These are phyloP conservation scores for Curvularia eragrostidis DNA, from an alignment of 2,329 filamentous ascomycete genomes.

Conservation along the genomic window DNA sequence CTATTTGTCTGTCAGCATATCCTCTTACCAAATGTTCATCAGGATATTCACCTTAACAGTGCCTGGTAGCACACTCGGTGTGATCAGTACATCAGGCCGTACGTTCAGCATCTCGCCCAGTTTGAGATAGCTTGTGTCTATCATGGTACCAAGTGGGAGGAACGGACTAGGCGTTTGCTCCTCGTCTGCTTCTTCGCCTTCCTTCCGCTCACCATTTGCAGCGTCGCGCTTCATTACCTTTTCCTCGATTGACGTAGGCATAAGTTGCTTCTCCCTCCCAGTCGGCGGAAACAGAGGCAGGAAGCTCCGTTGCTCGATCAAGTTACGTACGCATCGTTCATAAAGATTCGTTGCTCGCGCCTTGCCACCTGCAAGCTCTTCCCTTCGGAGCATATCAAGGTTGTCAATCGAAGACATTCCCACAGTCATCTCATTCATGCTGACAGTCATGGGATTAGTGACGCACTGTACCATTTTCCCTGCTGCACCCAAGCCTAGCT, in stretches of 20 bases:
- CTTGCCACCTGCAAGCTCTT: conserved; percentile 69
- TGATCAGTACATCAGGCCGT: conserved; percentile 81
- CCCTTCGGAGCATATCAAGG: conserved; percentile 78
- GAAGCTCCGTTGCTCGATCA: conserved; percentile 91
- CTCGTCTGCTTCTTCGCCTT: conserved; percentile 54
- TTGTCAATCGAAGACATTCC: conserved; percentile 85
- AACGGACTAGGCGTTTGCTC: conserved; percentile 54
- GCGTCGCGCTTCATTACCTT: conserved; percentile 63
- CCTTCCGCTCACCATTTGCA: conserved; percentile 31
- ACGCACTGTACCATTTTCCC: conserved; percentile 75
- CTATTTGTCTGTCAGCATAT: conserved; percentile 54
- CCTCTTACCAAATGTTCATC: background rate
- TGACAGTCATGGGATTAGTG: conserved; percentile 89
- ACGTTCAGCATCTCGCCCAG: conserved; percentile 90
- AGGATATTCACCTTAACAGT: conserved; percentile 76
- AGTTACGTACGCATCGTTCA: conserved; percentile 73
- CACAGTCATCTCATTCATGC: conserved; percentile 84
- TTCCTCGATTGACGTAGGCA: conserved; percentile 43
- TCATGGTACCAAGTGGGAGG: conserved; percentile 68
- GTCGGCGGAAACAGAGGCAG: conserved; percentile 87
- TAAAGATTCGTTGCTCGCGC: conserved; percentile 67
- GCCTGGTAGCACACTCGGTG: conserved; percentile 81
- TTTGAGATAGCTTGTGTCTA: conserved; percentile 86
- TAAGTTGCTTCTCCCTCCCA: conserved; percentile 69
- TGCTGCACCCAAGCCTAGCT: conserved; percentile 71